phyloP scores from a whole-genome alignment of 2,329 filamentous ascomycete species.

The Lecanicillium sp. region DNA sequence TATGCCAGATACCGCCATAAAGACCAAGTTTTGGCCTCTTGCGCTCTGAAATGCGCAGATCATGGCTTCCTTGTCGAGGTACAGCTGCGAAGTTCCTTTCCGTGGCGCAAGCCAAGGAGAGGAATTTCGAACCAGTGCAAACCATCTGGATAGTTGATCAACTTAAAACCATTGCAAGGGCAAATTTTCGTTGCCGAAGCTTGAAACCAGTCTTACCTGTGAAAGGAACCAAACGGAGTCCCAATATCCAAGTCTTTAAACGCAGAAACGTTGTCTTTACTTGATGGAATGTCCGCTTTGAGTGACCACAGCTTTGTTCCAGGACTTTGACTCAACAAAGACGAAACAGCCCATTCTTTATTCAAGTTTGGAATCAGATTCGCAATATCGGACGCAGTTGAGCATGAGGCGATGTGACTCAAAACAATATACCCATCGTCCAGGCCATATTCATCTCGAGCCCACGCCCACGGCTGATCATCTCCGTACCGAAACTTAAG shows the following conservation, averaged over 20 bases:
- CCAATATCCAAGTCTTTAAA: conserved; percentile 52
- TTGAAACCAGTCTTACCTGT: conserved; percentile 42
- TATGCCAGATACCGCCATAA: conserved; percentile 70
- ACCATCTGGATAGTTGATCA: too few relatives aligned
- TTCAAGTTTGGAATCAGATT: conserved; percentile 52
- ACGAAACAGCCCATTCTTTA: conserved; percentile 42
- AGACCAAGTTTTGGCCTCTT: conserved; percentile 65
- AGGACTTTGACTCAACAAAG: conserved; percentile 56
- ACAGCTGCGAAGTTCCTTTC: conserved; percentile 62
- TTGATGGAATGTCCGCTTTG: conserved; percentile 45
- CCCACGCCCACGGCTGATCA: conserved; percentile 59
- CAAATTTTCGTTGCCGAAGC: neutral
- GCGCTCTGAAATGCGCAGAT: conserved; percentile 67
- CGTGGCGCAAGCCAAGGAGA: conserved; percentile 82
- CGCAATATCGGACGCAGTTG: conserved; percentile 30
- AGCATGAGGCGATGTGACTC: conserved; percentile 17
- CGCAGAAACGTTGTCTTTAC: conserved; percentile 49
- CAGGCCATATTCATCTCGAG: conserved; percentile 53
- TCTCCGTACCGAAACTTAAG: conserved; percentile 54
- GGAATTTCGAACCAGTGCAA: conserved; percentile 72
- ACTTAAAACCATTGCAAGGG: too few relatives aligned
- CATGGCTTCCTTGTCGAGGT: conserved; percentile 68
- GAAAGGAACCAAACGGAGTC: conserved; percentile 46
- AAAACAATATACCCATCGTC: conserved; percentile 56
- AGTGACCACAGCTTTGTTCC: conserved; percentile 65